Evolutionary conservation across 2,329 filamentous ascomycete genomes (phyloP).

Genomic region (Neurospora sp.): DNA sequence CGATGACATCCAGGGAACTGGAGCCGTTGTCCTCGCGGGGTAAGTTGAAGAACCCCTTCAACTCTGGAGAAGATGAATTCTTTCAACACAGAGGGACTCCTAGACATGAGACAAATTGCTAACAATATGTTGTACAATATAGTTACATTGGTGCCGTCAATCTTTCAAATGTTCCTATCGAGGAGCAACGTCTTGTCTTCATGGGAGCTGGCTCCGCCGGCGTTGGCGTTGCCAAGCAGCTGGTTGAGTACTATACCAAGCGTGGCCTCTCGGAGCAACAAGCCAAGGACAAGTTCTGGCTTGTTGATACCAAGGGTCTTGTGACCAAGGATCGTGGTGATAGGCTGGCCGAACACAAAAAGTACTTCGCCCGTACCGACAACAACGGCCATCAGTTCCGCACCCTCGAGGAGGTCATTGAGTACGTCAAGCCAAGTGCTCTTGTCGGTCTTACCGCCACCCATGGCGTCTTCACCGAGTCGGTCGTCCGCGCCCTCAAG

Average conservation of each 20-base stretch:
- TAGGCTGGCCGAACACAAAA: constrained; percentile 83
- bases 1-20: constrained; percentile 96
- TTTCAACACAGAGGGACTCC: background rate
- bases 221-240: constrained; percentile 94
- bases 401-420: constrained; percentile 81
- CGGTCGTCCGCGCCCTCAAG: constrained; percentile 65
- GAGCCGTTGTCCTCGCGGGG: constrained; percentile 86
- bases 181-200: constrained; percentile 92
- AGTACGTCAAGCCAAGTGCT: constrained; percentile 90
- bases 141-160: constrained; percentile 65
- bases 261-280: constrained; percentile 82
- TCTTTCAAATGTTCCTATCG: constrained; percentile 71
- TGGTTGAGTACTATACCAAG: constrained; percentile 93
- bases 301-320: constrained; percentile 93
- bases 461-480: constrained; percentile 86
- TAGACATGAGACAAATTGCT: constrained; percentile 7
- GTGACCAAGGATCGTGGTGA: constrained; percentile 90
- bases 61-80: background rate
- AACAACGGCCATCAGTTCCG: constrained; percentile 62
- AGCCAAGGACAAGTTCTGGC: constrained; percentile 87
- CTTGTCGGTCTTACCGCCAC: constrained; percentile 92
- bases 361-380: constrained; percentile 57
- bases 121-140: constrained; percentile 7
- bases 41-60: constrained; percentile 26
- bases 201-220: constrained; percentile 92